Evolutionary conservation across 2,329 filamentous ascomycete genomes (phyloP), one percentile per base, ranked within the genome.

Genomic region (Grosmannia huntii): DNA sequence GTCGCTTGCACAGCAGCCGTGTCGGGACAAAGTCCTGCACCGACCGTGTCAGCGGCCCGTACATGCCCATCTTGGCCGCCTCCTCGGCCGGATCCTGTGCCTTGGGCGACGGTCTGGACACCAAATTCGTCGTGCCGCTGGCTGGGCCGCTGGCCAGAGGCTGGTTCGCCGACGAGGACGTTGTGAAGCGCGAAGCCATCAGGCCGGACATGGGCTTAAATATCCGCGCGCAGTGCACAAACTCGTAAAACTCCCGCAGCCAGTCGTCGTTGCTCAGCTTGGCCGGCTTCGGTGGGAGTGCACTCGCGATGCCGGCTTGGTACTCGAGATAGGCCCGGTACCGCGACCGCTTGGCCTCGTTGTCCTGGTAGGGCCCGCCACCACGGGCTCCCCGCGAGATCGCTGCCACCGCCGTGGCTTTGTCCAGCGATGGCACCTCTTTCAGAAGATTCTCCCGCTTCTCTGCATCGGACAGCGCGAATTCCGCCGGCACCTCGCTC

Each of bases 151-250:
- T 33, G 25, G 50, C 50, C 36, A 33, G n/a, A 5, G 28, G 33
- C 23, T 51, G 51, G 14, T 4, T 50, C 16, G 28, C 60, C 0
- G 79, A 75, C 10, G 82, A 81, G 1, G 84, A 81, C 1, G 87
- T 86, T 0, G 90, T 96, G 69, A 99, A 99, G 0, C 92, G 85
- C 23, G 88, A 90, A 19, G 92, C 94, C 90, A 99, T 97, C 62
- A 89, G 78, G 0, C 90, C 90, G 2, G 88, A 89, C 73, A 95
- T 89, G 0, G 94, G 94, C 68, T 89, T 92, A 75, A 97, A 99
- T 23, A 97, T 82, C 60, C 76, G 71, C 14, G 80, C 80, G 60
- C 80, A 83, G 60, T 76, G 77, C 63, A 73, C 73, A 62, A 96
- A 96, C 66, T 99, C 84, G 56, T 74, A 75, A 57, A 96, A 75